Evolutionary conservation across 768 basidiomycete genomes (phyloP), one percentile per base, ranked within the genome.

Genomic region (Candolleomyces aberdarensis): DNA sequence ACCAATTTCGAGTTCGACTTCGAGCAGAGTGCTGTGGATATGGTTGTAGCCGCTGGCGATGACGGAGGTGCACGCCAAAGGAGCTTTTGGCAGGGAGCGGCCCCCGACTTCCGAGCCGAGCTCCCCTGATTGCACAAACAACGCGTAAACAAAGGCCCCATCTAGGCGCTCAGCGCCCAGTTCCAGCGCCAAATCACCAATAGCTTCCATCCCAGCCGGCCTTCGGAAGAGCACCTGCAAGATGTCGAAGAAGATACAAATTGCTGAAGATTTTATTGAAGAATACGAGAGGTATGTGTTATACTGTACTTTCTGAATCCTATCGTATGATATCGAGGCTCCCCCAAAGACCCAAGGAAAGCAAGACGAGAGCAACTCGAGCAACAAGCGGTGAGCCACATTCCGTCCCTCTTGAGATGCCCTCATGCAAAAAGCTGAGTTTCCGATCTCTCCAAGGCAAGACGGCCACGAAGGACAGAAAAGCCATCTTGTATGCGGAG

Each of bases 401-500:
- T 14, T 29, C 3, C 5, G 17, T 20, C 11, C 29, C 22, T 52
- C 10, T 11, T 4, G 22, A 13, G 5, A 3, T 17, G 26, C 32
- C 46, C 17, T 26, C 26, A 13, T 36, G 49, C 26, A 49, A 56
- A 19, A 39, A 29, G n/a, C 13, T 13, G 6, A 44, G 22, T 53
- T 7, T 17, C 26, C 26, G 26, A 26, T 26, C 26, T 26, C 3
- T 26, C 26, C 26, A 26, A 26, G 26, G 26, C 26, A 26, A 26
- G 17, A 32, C n/a, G 20, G 11, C n/a, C 3, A 1, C 2, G 4
- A 36, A 11, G 1, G 53, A 15, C 17, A 60, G 48, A 26, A 48
- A 56, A 29, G 36, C 3, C 19, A 40, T 10, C 8, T 13, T 78
- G 48, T 80, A 73, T 64, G 63, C 67, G 6, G 63, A 71, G 8